Conservation (phyloP, 2,329 filamentous ascomycete genomes). For the Colletotrichum australisinense region DNA sequence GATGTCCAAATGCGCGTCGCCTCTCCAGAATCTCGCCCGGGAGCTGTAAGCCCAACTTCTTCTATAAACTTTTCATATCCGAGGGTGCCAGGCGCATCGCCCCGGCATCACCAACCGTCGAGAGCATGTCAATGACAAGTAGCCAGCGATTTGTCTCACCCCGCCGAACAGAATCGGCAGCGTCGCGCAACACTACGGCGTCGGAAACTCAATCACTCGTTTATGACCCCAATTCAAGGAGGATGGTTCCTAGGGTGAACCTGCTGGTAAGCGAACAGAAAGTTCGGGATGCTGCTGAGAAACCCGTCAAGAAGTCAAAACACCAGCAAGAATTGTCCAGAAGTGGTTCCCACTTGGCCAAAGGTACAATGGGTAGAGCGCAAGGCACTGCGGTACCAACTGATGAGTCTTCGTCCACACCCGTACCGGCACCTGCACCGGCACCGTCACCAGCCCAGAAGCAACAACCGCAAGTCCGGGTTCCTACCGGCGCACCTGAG, state of each 20-base stretch:
- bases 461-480: background rate
- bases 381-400: constrained; percentile 59
- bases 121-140: constrained; percentile 36
- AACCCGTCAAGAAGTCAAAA: constrained; percentile 46
- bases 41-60: constrained; percentile 59
- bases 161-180: constrained; percentile 39
- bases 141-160: constrained; percentile 40
- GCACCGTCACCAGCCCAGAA: constrained; percentile 9
- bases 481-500: background rate
- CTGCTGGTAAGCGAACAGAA: constrained; percentile 56
- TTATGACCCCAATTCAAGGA: constrained; percentile 74
- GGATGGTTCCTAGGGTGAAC: constrained; percentile 65
- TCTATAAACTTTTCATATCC: constrained; percentile 72
- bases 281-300: constrained; percentile 52
- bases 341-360: constrained; percentile 58
- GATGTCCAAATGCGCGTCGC: constrained; percentile 53
- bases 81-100: constrained; percentile 55
- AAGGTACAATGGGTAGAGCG: constrained; percentile 65
- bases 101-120: constrained; percentile 45
- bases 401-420: background rate
- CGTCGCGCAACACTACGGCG: constrained; percentile 39
- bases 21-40: constrained; percentile 49
- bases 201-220: constrained; percentile 60
- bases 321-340: constrained; percentile 49
- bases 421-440: background rate